These are phyloP conservation scores for Beauveria scarabaeidicola DNA, from an alignment of 2,329 filamentous ascomycete genomes.

Conservation along the genomic window DNA sequence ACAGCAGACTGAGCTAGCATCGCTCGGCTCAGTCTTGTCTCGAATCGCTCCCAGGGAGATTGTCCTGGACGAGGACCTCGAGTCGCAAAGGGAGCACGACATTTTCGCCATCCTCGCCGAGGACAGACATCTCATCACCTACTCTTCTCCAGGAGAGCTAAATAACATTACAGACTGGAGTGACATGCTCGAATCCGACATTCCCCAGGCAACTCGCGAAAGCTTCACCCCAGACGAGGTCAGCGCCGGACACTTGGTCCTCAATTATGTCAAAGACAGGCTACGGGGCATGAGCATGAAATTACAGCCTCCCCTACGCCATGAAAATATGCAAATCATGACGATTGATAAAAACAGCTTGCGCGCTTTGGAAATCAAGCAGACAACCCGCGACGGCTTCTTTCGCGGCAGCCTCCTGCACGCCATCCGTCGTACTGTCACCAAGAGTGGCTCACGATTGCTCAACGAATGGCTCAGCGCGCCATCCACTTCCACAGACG, in stretches of 20 bases:
- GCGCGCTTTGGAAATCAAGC: slow-evolving; percentile 78
- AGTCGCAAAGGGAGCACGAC: slow-evolving; percentile 48
- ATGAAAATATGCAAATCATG: slow-evolving; percentile 71
- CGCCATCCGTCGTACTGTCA: slow-evolving; percentile 81
- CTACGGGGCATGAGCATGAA: slow-evolving; percentile 71
- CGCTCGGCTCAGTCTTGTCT: slow-evolving; percentile 71
- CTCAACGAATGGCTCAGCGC: slow-evolving; percentile 80
- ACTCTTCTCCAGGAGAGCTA: slow-evolving; percentile 44
- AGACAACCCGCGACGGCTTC: slow-evolving; percentile 71
- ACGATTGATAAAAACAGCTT: slow-evolving; percentile 87
- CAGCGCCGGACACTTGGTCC: slow-evolving; percentile 66
- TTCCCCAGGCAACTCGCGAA: slow-evolving; percentile 43
- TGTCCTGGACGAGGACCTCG: slow-evolving; percentile 59
- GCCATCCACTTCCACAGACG: slow-evolving; percentile 75
- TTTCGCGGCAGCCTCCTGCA: slow-evolving; percentile 82
- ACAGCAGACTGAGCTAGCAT: slow-evolving; percentile 61
- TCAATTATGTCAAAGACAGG: slow-evolving; percentile 75
- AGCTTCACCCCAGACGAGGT: slow-evolving; percentile 63
- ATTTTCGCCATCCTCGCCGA: slow-evolving; percentile 63
- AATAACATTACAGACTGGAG: slow-evolving; percentile 57
- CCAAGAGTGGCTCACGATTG: slow-evolving; percentile 80
- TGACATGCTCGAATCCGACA: slow-evolving; percentile 65
- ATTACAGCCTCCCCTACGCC: slow-evolving; percentile 71
- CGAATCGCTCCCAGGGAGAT: slow-evolving; percentile 80
- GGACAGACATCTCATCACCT: slow-evolving; percentile 69